These are phyloP conservation scores for Priceomyces medius DNA, from an alignment of 805 yeast species.

Conservation along the genomic window DNA sequence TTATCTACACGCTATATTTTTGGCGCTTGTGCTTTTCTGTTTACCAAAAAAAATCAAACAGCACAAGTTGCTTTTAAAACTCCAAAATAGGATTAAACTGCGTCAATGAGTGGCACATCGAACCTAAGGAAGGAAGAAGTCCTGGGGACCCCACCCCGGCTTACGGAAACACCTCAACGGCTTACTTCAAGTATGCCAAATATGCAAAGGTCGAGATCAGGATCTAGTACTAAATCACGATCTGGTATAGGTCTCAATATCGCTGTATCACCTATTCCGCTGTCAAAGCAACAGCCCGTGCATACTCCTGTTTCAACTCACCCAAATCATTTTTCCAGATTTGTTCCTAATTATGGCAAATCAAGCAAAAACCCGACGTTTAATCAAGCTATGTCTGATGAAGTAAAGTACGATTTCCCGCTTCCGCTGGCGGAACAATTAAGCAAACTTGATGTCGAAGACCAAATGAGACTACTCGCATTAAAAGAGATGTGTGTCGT, in stretches of 20 bases:
- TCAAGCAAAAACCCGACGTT: neutral
- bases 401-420: conserved; percentile 26
- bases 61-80: neutral
- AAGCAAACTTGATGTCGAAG: conserved; percentile 42
- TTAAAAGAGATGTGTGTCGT: conserved; percentile 66
- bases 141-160: neutral
- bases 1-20: neutral
- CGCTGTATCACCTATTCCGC: conserved; percentile 20
- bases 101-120: neutral
- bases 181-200: neutral
- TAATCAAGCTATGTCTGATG: conserved; percentile 11
- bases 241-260: conserved; percentile 32
- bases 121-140: neutral
- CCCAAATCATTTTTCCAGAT: conserved; percentile 2
- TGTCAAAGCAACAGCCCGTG: neutral
- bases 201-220: conserved; percentile 1
- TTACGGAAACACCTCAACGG: neutral
- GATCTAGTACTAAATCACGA: conserved; percentile 16
- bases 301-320: conserved; percentile 6
- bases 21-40: neutral
- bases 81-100: neutral
- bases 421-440: conserved; percentile 33
- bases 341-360: conserved; percentile 1
- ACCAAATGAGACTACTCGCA: conserved; percentile 59
- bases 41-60: neutral